Conservation (phyloP, 2,329 filamentous ascomycete genomes). For the Fonsecaea erecta region DNA sequence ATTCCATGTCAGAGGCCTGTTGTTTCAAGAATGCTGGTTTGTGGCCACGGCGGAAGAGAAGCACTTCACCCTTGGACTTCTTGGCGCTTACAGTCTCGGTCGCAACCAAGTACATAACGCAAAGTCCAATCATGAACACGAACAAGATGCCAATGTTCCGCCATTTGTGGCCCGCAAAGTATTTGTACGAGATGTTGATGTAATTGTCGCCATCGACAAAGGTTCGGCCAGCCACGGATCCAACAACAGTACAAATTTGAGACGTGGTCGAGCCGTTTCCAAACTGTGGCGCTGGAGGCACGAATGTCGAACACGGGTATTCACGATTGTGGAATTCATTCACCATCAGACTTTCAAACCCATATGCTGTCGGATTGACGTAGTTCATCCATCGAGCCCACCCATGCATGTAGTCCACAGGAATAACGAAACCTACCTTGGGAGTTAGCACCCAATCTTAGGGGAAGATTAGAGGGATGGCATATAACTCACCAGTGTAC, state of each 20-base stretch:
- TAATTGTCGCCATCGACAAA: conserved; percentile 65
- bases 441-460: neutral
- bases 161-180: conserved; percentile 66
- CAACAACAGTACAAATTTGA: conserved; percentile 69
- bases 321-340: conserved; percentile 63
- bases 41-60: conserved; percentile 73
- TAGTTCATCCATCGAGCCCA: conserved; percentile 73
- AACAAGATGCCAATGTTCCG: conserved; percentile 72
- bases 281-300: conserved; percentile 55
- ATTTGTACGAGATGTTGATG: conserved; percentile 60
- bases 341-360: conserved; percentile 64
- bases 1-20: conserved; percentile 17
- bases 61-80: conserved; percentile 76
- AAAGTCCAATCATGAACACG: conserved; percentile 67
- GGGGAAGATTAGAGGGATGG: neutral
- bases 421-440: conserved; percentile 60
- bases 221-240: conserved; percentile 58
- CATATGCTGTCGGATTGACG: conserved; percentile 68
- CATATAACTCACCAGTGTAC: conserved; percentile 60
- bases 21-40: conserved; percentile 53
- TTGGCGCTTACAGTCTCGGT: conserved; percentile 68
- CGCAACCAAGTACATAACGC: conserved; percentile 63
- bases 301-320: conserved; percentile 60
- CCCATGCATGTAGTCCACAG: conserved; percentile 61
- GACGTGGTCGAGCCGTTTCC: conserved; percentile 64